Base-by-base conservation (phyloP, 371 early-diverging fungal species). In the Mortierella sp. region DNA sequence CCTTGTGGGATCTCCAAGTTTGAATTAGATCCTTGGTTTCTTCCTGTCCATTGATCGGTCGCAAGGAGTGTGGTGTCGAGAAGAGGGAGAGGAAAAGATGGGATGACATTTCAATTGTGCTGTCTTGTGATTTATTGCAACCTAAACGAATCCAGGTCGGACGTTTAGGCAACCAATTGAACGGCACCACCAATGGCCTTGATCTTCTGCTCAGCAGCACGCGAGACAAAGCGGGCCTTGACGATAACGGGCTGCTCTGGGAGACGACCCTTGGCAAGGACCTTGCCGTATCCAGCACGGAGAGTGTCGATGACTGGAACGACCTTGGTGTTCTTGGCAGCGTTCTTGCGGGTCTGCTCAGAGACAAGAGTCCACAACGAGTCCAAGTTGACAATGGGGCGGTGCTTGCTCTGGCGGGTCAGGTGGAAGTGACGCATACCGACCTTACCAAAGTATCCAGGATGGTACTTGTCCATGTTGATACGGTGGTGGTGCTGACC, bases 401-500 rank as follows among this genome's bases (percentile, higher is more conserved):
- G 82, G 91, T 92, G 92, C 88, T 87, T 85, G 80, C 90, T 80
- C 90, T 98, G 96, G 80, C 90, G 86, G 89, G 96, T 98, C 90
- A 91, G 86, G 94, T 98, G 98, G 94, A 95, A 98, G 85, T 95
- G 89, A 71, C 98, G 95, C 98, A 97, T 97, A 94, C 99, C 99
- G 86, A 98, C 97, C 90, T 99, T 99, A 87, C 99, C 99, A 82
- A 98, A 99, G 95, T 97, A 98, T 86, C 99, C 99, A 77, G 99
- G 99, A 89, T 99, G 99, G 94, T 95, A 99, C 93, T 94, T 98
- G 88, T 98, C 97, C 94, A 99, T 96, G 90, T 96, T 96, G 88
- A 96, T 99, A 79, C 98, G 94, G 93, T 99, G 98, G 86, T 99
- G 99, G 87, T 98, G 98, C 84, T 94, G 91, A 90, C 99, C 99